Conservation (phyloP, 768 basidiomycete genomes). For the Lactarius hatsudake region DNA sequence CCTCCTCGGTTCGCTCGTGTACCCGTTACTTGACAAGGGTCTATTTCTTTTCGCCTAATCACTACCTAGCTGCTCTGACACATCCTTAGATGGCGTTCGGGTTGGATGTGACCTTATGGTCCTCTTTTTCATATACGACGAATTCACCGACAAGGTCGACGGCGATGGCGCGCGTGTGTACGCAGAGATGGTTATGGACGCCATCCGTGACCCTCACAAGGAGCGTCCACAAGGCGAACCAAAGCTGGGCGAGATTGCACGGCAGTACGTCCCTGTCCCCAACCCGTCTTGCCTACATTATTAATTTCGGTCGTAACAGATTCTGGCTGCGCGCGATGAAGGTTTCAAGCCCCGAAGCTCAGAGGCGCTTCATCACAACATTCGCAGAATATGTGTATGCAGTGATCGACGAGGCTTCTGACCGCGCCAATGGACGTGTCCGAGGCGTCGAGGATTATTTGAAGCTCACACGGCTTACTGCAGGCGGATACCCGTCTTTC, state of each 20-base stretch:
- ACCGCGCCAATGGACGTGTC: conserved; percentile 35
- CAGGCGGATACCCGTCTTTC: conserved; percentile 41
- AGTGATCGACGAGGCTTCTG: conserved; percentile 42
- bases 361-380: conserved; percentile 37
- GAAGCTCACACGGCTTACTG: conserved; percentile 39
- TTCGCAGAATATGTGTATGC: conserved; percentile 39
- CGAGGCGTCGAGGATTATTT: conserved; percentile 43
- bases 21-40: conserved; percentile 36
- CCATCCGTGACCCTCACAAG: conserved; percentile 37
- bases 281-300: background rate
- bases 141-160: conserved; percentile 43
- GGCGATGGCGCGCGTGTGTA: conserved; percentile 33
- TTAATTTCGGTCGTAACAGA: background rate
- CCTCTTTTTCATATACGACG: conserved; percentile 48
- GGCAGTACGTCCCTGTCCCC: conserved; percentile 37
- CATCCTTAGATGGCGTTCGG: conserved; percentile 26
- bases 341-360: conserved; percentile 32
- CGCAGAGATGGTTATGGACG: conserved; percentile 40
- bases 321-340: background rate
- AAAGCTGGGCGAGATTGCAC: conserved; percentile 39
- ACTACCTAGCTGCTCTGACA: background rate
- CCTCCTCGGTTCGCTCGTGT: conserved; percentile 40
- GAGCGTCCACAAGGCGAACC: conserved; percentile 37
- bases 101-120: conserved; percentile 52
- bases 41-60: conserved; percentile 2